Evolutionary conservation across 257 asterid species (phyloP), one percentile per base, ranked within the genome.

Genomic region (Nyctanthes arbortristis): DNA sequence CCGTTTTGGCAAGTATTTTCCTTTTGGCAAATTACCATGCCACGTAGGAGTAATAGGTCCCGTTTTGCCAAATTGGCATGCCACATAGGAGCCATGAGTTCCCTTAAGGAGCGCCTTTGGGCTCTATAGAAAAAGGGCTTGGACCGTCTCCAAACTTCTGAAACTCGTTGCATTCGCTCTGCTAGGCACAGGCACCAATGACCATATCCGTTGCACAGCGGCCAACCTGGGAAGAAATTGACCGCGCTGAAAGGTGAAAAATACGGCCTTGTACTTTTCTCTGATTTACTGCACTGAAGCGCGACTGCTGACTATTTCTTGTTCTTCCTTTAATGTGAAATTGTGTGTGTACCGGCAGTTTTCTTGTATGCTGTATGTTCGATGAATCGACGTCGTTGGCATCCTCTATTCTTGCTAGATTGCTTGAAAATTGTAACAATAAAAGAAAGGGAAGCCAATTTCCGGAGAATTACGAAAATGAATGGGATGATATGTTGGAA

Each of bases 351-450:
- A 60, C 77, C 68, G 71, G 83, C 87, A 93, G 98, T 66, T 85
- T 81, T 58, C 84, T 93, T 20, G 88, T 90, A 61, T 83, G 96
- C 65, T 76, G 88, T 76, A 82, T 85, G 90, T 85, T 77, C 69
- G 92, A 85, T 37, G 96, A 93, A 72, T 96, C 98, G 27, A 68
- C 70, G 18, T 63, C 76, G 20, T 76, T 80, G 71, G 83, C 96
- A 49, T 80, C 85, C 72, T 78, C 93, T 11, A 68, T 87, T 65
- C 79, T 93, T 33, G 73, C 73, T 39, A 79, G 73, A 29, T 77
- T 87, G 84, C 65, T 75, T 30, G 78, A 61, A 68, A 77, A 61
- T 71, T 30, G 66, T 71, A 29, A 59, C 20, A 36, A 12, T 30
- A 68, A 61, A 61, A 66, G 39, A 27, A 58, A 67, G 45, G 72